Evolutionary conservation across 78 protist genomes (phyloP).

Genomic region (Dictyostelium capitatum): DNA sequence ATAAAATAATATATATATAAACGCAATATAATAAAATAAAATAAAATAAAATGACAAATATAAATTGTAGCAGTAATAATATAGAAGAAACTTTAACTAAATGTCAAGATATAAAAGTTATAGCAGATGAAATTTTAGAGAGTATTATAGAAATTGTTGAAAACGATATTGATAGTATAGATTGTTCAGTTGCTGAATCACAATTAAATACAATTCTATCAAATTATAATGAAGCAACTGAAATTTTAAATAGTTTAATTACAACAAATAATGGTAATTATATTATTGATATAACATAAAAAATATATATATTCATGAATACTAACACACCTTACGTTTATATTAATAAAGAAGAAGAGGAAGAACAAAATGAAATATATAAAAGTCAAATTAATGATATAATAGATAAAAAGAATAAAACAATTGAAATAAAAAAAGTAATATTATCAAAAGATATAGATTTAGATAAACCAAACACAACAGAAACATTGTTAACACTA

Average conservation of each 20-base stretch:
- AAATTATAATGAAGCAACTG: neutral
- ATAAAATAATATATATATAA: too few relatives aligned
- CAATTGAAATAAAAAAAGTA: neutral
- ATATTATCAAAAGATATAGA: neutral
- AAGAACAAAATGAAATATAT: neutral
- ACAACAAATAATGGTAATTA: neutral
- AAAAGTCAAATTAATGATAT: neutral
- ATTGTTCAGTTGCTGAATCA: neutral
- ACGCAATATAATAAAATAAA: too few relatives aligned
- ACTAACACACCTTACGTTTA: too few relatives aligned
- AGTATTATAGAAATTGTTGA: neutral
- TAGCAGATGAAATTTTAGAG: neutral
- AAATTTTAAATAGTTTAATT: neutral
- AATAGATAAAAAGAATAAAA: constrained; percentile 8
- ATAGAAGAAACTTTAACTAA: too few relatives aligned
- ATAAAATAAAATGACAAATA: too few relatives aligned
- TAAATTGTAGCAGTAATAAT: too few relatives aligned
- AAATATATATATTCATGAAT: too few relatives aligned
- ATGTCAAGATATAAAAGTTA: neutral
- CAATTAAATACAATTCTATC: neutral
- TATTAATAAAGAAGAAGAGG: neutral
- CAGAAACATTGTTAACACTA: neutral
- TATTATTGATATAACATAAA: too few relatives aligned
- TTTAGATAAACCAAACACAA: neutral
- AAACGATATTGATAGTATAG: neutral